Conservation (phyloP, 108 stramenopile genomes). For the Cyclotella cryptica region DNA sequence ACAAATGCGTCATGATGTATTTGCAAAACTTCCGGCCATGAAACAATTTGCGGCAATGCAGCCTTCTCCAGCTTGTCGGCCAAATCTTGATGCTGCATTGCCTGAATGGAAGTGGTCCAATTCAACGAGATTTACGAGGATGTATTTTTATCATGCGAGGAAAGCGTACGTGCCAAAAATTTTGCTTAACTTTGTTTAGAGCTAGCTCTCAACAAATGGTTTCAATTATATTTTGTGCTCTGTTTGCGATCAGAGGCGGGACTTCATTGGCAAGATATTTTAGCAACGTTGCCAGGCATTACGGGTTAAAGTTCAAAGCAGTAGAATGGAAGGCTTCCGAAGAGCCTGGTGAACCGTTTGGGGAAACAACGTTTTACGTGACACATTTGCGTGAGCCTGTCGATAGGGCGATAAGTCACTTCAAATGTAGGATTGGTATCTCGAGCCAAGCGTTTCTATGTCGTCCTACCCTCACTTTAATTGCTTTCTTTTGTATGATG, state of each 20-base stretch:
- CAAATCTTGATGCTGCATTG: conserved; percentile 17
- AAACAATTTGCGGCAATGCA: conserved; percentile 7
- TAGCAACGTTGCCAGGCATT: conserved; percentile 18
- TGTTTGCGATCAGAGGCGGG: conserved; percentile 12
- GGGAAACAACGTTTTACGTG: conserved; percentile 31
- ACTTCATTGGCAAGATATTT: conserved; percentile 27
- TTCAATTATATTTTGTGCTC: not conserved
- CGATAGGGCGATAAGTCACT: conserved; percentile 28
- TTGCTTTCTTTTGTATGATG: not conserved
- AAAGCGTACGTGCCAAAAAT: conserved; percentile 11
- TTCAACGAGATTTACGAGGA: conserved; percentile 11
- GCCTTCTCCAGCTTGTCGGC: conserved; percentile 24
- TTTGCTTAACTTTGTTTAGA: not conserved
- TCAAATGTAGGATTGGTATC: conserved; percentile 18
- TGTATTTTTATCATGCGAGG: conserved; percentile 32
- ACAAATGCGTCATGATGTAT: not conserved
- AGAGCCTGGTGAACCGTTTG: conserved; percentile 25
- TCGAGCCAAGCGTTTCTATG: not conserved
- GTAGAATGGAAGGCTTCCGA: conserved; percentile 19
- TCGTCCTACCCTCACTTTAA: not conserved
- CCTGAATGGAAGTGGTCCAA: conserved; percentile 16
- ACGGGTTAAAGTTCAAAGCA: conserved; percentile 18
- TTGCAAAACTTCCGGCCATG: not conserved
- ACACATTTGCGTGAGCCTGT: conserved; percentile 34
- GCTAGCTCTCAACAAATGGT: not conserved